phyloP scores from a whole-genome alignment of 2,329 filamentous ascomycete species.

The Exserohilum rostratum region DNA sequence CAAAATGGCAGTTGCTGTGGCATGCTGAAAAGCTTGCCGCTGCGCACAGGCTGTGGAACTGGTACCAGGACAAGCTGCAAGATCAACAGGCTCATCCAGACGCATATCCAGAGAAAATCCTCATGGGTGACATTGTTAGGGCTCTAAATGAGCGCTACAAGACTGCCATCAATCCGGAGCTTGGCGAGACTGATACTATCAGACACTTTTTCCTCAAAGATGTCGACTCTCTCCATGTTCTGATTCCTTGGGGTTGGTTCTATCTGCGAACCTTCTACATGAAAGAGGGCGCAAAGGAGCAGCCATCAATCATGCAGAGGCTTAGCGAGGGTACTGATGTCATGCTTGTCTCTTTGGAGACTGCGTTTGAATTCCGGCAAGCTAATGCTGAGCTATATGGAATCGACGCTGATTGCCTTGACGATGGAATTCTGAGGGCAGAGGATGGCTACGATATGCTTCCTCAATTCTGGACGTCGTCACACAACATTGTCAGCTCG shows the following conservation, averaged over 20 bases:
- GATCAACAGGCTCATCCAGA: conserved; percentile 71
- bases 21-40: conserved; percentile 90
- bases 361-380: conserved; percentile 72
- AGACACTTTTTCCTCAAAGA: conserved; percentile 79
- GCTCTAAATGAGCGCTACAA: conserved; percentile 79
- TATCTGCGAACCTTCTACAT: conserved; percentile 77
- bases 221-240: conserved; percentile 71
- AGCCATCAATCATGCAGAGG: conserved; percentile 53
- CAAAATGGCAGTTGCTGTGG: conserved; percentile 82
- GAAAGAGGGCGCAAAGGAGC: conserved; percentile 67
- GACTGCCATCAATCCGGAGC: conserved; percentile 66
- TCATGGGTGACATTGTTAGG: conserved; percentile 76
- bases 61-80: conserved; percentile 72
- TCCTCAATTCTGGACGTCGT: conserved; percentile 86
- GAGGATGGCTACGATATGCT: conserved; percentile 69
- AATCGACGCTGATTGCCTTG: conserved; percentile 68
- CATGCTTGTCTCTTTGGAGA: conserved; percentile 67
- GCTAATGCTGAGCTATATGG: conserved; percentile 75
- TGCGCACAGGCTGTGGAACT: conserved; percentile 78
- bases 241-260: conserved; percentile 73
- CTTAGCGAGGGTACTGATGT: conserved; percentile 76
- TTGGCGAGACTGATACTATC: conserved; percentile 77
- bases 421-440: conserved; percentile 50
- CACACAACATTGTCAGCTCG: conserved; percentile 53
- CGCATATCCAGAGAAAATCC: conserved; percentile 66